Percentiles rank a stretch among this genome's conserved stretches.
Evolutionary conservation across 306 rosid species (phyloP).

Genomic region (Hippophae gyantsensis): DNA sequence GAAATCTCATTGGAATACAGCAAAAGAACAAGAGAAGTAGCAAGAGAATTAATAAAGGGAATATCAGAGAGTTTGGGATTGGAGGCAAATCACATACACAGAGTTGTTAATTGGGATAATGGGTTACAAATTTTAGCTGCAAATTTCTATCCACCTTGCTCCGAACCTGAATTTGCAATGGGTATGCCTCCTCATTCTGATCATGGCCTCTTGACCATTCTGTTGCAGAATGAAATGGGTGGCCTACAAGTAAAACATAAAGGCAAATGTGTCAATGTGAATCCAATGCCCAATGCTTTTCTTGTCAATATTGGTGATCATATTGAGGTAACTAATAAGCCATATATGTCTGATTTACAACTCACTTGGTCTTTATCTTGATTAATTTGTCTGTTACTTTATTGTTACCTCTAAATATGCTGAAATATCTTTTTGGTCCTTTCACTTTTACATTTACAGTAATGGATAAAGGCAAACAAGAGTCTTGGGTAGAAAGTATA

Average conservation of each 20-base stretch:
- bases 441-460: no score
- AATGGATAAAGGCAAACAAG: no score
- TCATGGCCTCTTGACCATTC: not conserved
- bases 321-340: no score
- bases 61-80: slow-evolving; percentile 10
- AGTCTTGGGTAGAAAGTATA: no score
- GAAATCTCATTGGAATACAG: slow-evolving; percentile 33
- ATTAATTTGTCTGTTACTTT: no score
- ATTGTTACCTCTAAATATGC: no score
- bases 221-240: not conserved
- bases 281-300: no score
- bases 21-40: slow-evolving; percentile 29
- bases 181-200: not conserved
- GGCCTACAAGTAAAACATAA: not conserved
- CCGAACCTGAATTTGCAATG: not conserved
- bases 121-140: not conserved
- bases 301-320: no score
- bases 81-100: not conserved
- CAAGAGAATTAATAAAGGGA: slow-evolving; percentile 2
- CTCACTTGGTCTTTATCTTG: no score
- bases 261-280: no score
- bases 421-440: no score
- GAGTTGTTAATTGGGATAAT: not conserved
- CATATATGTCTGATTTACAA: no score
- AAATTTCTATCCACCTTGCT: not conserved